Evolutionary conservation across 1,284 basidiomycete species (phyloP), one percentile per base, ranked within the genome.

Genomic region (Gomphus bonarii): DNA sequence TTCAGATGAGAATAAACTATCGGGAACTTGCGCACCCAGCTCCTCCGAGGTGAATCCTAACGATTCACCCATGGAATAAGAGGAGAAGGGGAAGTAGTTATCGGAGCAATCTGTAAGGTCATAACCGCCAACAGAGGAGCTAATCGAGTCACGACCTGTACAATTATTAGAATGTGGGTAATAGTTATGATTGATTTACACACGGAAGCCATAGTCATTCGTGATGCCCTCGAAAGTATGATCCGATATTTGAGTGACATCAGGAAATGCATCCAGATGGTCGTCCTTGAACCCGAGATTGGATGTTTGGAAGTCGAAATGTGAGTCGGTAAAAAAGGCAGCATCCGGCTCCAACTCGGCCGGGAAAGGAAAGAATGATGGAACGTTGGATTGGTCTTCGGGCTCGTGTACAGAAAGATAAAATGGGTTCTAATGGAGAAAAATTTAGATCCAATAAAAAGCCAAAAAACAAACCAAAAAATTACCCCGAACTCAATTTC

Each of bases 311-410:
- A 58, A 58, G 50, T 53, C 43, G 25, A 36, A 52, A 48, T 53
- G 8, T 11, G 57, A 42, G 31, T 31, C 48, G 22, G 56, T 25
- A 28, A 53, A 44, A 25, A 48, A 46, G 20, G 57, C 31, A 33
- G 35, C 1, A 31, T 53, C 50, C 49, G 50, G 46, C 33, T 58
- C 50, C 28, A 43, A 48, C 33, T 53, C 57, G 28, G 55, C 16
- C 44, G 50, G 28, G 57, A 58, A 58, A 33, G 55, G 49, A 48
- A 51, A 57, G 28, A 51, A 57, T 40, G 55, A 49, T 38, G 38
- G 9, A 43, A 14, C 5, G 10, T 20, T 30, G n/a, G 55, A n/a
- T 18, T 51, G 36, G 28, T 52, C 28, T 7, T 57, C 49, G 12
- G 35, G 6, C 28, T 49, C n/a, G 6, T 31, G 40, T 12, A 9